These are phyloP conservation scores for Aspergillus saccharolyticus DNA, from an alignment of 495 filamentous ascomycete species.

Conservation along the genomic window DNA sequence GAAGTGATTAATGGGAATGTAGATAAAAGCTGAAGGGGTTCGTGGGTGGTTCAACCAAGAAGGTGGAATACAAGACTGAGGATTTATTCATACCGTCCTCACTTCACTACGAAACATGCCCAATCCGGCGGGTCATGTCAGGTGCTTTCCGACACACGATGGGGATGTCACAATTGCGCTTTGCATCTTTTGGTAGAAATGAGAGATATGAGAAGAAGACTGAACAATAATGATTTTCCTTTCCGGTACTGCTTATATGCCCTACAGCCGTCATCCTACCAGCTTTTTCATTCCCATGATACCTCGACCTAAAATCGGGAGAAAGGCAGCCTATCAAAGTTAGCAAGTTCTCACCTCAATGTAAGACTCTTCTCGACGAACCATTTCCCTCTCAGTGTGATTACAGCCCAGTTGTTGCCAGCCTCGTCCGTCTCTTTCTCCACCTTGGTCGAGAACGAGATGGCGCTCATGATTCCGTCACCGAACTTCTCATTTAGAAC, in stretches of 20 bases:
- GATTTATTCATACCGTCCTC: neutral
- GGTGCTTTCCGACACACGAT: neutral
- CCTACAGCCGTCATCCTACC: neutral
- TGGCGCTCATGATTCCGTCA: conserved; percentile 98
- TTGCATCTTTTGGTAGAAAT: neutral
- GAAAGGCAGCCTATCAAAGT: conserved; percentile 7
- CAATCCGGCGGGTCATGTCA: neutral
- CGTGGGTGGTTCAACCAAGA: neutral
- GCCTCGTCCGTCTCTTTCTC: conserved; percentile 90
- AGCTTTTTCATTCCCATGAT: neutral
- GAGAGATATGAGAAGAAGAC: neutral
- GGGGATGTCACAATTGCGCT: neutral
- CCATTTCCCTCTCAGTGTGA: conserved; percentile 94
- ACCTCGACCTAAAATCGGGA: conserved; percentile 4
- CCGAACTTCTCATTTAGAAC: conserved; percentile 98
- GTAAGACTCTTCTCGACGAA: conserved; percentile 27
- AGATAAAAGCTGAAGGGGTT: neutral
- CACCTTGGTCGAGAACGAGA: conserved; percentile 86
- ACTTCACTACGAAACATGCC: neutral
- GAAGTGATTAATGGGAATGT: too few species aligned
- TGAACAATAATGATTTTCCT: neutral
- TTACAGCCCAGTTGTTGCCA: conserved; percentile 80
- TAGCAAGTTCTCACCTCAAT: neutral
- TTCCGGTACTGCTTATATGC: neutral
- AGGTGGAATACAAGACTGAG: neutral